Conservation (phyloP, 306 rosid genomes). For the Astragalus membranaceus region DNA sequence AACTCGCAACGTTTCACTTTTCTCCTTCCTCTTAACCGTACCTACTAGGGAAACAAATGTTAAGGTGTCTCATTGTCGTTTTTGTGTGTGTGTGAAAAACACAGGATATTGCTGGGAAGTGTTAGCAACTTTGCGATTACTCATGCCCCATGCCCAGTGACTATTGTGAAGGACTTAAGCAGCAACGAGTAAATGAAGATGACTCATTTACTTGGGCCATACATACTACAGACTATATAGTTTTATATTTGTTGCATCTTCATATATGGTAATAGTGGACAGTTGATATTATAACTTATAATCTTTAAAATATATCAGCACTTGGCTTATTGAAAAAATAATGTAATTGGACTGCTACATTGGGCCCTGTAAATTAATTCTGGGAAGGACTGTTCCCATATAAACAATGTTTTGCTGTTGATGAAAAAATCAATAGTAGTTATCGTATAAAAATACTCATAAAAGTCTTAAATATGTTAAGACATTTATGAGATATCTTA, state of each 20-base stretch:
- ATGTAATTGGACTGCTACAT: neutral
- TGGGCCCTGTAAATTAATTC: neutral
- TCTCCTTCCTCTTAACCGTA: too few species aligned
- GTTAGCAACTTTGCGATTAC: conserved; percentile 71
- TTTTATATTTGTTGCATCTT: neutral
- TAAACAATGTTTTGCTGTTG: too few species aligned
- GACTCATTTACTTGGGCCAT: neutral
- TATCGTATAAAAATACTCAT: too few species aligned
- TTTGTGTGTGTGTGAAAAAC: neutral
- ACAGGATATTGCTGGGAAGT: conserved; percentile 82
- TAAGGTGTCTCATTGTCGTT: neutral
- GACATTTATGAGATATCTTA: too few species aligned
- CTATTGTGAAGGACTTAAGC: conserved; percentile 61
- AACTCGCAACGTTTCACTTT: too few species aligned
- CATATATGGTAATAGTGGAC: neutral
- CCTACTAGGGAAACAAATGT: neutral
- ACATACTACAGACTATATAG: neutral
- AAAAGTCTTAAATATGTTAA: too few species aligned
- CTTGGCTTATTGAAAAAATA: neutral
- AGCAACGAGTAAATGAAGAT: conserved; percentile 16
- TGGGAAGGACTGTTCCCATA: too few species aligned
- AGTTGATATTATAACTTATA: neutral
- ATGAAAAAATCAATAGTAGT: too few species aligned
- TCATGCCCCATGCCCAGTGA: conserved; percentile 75
- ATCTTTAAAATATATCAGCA: neutral